These are phyloP conservation scores for Ogataea pignaliae DNA, from an alignment of 805 yeast genomes.

Conservation along the genomic window DNA sequence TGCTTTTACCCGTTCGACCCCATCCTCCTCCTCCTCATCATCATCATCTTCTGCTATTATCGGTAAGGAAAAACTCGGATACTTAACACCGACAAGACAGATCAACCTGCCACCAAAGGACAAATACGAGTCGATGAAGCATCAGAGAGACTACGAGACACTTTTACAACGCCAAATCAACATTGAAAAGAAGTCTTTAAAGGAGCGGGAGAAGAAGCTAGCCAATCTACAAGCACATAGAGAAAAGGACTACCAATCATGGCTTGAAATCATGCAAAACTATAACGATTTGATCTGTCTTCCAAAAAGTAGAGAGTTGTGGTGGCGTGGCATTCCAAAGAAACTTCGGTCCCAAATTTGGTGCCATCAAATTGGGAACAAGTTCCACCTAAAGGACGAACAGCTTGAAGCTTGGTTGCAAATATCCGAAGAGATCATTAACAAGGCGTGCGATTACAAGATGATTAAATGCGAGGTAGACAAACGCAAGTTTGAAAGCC, in stretches of 20 bases:
- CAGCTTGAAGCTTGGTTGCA: conserved; percentile 8
- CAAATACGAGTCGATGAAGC: conserved; percentile 46
- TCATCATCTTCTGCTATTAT: neutral
- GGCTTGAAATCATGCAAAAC: conserved; percentile 40
- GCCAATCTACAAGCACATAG: conserved; percentile 31
- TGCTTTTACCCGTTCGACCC: conserved; percentile 1
- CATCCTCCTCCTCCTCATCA: neutral
- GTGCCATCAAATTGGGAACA: conserved; percentile 41
- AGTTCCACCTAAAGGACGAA: conserved; percentile 25
- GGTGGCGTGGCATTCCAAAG: conserved; percentile 58
- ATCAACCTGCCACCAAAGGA: conserved; percentile 64
- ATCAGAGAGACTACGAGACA: conserved; percentile 47
- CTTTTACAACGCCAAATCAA: conserved; percentile 38
- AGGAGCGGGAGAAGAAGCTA: conserved; percentile 28
- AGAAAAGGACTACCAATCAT: conserved; percentile 34
- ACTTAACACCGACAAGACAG: conserved; percentile 53
- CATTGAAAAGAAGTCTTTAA: conserved; percentile 33
- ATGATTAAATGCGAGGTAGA: conserved; percentile 12
- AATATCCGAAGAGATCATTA: conserved; percentile 18
- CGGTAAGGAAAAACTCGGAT: conserved; percentile 16
- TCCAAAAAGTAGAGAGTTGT: conserved; percentile 44
- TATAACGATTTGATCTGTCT: conserved; percentile 31
- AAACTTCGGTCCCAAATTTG: conserved; percentile 44
- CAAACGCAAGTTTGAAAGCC: conserved; percentile 12
- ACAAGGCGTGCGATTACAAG: conserved; percentile 29